Conservation (phyloP, 495 filamentous ascomycete genomes). For the Hapsidospora chrysogenum region DNA sequence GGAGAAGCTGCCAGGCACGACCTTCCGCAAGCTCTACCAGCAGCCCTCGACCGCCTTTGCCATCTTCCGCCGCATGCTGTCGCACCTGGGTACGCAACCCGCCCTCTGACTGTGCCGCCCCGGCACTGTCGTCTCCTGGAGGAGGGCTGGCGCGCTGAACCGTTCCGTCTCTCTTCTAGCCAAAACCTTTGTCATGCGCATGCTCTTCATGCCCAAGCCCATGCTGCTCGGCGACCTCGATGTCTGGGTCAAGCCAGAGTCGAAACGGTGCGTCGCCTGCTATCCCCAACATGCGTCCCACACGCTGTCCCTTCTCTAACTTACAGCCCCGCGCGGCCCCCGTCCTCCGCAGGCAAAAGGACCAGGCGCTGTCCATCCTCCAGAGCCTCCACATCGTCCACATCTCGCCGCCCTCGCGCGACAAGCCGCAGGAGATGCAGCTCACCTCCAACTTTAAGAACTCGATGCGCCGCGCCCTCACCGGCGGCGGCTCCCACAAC, state of each 20-base stretch:
- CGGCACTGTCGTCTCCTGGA: no score
- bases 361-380: constrained; percentile 66
- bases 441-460: constrained; percentile 60
- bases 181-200: constrained; percentile 86
- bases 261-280: constrained; percentile 19
- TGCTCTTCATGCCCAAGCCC: constrained; percentile 72
- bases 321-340: no score
- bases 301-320: no score
- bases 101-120: background rate
- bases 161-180: constrained; percentile 29
- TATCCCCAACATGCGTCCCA: background rate
- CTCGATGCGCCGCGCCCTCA: constrained; percentile 68
- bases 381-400: constrained; percentile 68
- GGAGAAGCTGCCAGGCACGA: constrained; percentile 75
- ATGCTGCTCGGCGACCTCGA: constrained; percentile 63
- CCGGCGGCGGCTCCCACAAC: constrained; percentile 66
- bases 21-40: constrained; percentile 77
- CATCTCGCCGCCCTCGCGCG: constrained; percentile 34
- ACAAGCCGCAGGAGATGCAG: constrained; percentile 45
- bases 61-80: constrained; percentile 93
- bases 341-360: constrained; percentile 46
- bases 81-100: constrained; percentile 54
- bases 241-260: constrained; percentile 61
- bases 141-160: background rate
- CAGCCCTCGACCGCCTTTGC: constrained; percentile 90